A percentile compares a stretch with the other conserved stretches of the same genome.
These are phyloP conservation scores for Ogataea ganodermae DNA, from an alignment of 805 yeast genomes.

Conservation along the genomic window DNA sequence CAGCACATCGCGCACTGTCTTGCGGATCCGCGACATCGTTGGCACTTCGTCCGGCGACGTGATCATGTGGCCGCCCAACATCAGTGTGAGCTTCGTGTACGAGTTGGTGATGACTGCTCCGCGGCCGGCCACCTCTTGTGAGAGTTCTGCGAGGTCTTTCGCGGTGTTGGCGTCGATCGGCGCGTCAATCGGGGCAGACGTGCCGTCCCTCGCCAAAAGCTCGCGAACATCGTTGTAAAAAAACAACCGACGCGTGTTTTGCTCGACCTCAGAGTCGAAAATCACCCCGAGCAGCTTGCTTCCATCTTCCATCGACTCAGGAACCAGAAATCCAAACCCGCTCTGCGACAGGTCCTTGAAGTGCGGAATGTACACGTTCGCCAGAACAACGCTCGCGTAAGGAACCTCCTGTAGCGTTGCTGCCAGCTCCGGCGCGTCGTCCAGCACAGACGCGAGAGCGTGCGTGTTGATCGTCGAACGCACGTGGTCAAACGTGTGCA, in stretches of 20 bases:
- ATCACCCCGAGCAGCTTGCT: constrained; percentile 80
- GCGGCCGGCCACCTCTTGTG: constrained; percentile 21
- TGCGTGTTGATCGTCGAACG: constrained; percentile 58
- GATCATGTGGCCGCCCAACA: constrained; percentile 74
- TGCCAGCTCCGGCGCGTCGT: constrained; percentile 10
- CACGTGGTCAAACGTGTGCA: constrained; percentile 50
- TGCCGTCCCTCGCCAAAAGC: constrained; percentile 11
- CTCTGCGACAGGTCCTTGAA: constrained; percentile 40
- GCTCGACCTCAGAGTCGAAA: constrained; percentile 84
- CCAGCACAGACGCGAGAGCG: constrained; percentile 39
- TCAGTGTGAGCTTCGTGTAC: constrained; percentile 77
- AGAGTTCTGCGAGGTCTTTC: constrained; percentile 16
- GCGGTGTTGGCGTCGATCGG: background rate
- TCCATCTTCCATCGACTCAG: constrained; percentile 45
- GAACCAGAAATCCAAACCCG: constrained; percentile 91
- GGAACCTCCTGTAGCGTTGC: constrained; percentile 28
- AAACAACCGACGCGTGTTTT: constrained; percentile 40
- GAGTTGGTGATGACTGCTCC: constrained; percentile 29
- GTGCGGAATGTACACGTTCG: constrained; percentile 62
- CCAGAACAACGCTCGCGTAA: constrained; percentile 59
- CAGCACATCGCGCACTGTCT: constrained; percentile 27
- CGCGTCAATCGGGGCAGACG: background rate
- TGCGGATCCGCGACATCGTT: constrained; percentile 24
- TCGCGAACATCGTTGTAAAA: constrained; percentile 22
- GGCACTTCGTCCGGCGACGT: constrained; percentile 22